Conservation (phyloP, 441 rosid species). For the Dalechampia spathulata region DNA sequence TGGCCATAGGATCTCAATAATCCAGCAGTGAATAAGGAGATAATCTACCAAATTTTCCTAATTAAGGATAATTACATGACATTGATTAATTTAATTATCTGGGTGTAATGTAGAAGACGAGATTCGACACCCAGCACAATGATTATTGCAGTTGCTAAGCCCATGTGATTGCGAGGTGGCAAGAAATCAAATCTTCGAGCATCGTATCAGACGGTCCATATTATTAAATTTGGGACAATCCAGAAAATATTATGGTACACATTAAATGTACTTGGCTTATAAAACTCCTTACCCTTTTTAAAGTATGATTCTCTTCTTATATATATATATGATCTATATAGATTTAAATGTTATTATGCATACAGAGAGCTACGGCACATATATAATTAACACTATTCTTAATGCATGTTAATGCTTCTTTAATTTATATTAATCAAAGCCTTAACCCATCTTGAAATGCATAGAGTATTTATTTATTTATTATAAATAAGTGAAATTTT, state of each 20-base stretch:
- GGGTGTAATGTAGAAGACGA: constrained; percentile 1
- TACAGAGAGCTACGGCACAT: too few relatives aligned
- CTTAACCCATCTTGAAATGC: too few relatives aligned
- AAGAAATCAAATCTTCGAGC: constrained; percentile 16
- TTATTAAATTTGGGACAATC: neutral
- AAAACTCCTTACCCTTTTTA: neutral
- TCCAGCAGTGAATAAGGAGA: constrained; percentile 8
- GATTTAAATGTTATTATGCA: too few relatives aligned
- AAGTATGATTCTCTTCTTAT: too few relatives aligned
- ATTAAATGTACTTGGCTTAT: constrained; percentile 26
- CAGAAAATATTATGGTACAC: constrained; percentile 16
- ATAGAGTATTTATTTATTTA: too few relatives aligned
- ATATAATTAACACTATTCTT: too few relatives aligned
- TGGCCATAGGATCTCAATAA: constrained; percentile 25
- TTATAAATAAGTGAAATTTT: too few relatives aligned
- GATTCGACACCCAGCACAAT: constrained; percentile 25
- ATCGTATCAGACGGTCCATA: constrained; percentile 16
- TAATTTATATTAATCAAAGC: too few relatives aligned
- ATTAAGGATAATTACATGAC: neutral
- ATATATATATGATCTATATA: too few relatives aligned
- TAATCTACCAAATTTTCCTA: neutral
- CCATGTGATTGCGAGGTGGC: constrained; percentile 26
- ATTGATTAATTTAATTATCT: neutral
- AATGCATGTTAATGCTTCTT: too few relatives aligned
- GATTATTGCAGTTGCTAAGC: constrained; percentile 25